These are phyloP conservation scores for Ogataea methanolica DNA, from an alignment of 805 yeast genomes.

Conservation along the genomic window DNA sequence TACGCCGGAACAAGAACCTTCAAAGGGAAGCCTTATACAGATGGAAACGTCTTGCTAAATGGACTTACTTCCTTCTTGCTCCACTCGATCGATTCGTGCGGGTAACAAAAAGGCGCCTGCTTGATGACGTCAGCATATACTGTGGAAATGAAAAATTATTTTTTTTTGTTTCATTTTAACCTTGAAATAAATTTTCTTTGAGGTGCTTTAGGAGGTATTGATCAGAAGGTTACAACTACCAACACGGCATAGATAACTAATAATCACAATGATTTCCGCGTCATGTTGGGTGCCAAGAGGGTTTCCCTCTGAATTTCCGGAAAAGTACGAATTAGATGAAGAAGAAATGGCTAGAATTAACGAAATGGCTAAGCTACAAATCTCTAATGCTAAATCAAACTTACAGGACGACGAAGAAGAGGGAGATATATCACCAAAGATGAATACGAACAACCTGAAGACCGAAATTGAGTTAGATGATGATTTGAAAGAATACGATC, in stretches of 20 bases:
- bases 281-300: constrained; percentile 97
- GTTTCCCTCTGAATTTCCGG: constrained; percentile 88
- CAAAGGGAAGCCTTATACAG: no score
- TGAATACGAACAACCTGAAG: constrained; percentile 28
- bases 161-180: neutral
- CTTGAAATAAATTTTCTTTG: neutral
- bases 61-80: no score
- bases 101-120: neutral
- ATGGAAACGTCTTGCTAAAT: no score
- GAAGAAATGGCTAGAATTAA: constrained; percentile 89
- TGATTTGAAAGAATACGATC: constrained; percentile 81
- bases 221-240: no score
- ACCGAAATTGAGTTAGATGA: constrained; percentile 67
- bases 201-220: no score
- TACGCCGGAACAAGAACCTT: no score
- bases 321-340: constrained; percentile 80
- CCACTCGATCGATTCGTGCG: neutral
- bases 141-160: neutral
- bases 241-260: no score
- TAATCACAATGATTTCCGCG: constrained; percentile 70
- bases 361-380: constrained; percentile 76
- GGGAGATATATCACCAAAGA: constrained; percentile 19
- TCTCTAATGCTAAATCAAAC: constrained; percentile 70
- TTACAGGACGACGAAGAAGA: constrained; percentile 43
- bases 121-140: neutral